Conservation (phyloP, 169 alveolate genomes). For the Amoebophrya sp. region DNA sequence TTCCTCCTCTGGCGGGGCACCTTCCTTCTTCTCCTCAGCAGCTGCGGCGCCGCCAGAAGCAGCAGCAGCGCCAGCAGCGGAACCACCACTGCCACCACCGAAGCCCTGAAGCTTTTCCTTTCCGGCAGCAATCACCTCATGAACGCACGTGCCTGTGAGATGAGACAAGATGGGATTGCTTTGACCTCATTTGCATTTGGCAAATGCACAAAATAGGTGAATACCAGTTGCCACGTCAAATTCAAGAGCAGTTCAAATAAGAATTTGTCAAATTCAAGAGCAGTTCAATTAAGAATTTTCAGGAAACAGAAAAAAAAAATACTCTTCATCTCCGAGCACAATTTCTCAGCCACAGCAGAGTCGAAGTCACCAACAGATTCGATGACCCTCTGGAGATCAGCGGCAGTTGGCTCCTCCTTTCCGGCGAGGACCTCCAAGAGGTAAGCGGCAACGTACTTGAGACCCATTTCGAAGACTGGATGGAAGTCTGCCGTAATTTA, state of each 20-base stretch:
- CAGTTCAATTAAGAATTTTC: too few relatives aligned
- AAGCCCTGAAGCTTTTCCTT: not conserved
- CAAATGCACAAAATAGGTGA: too few relatives aligned
- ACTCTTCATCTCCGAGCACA: conserved; percentile 7
- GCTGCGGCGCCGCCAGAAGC: not conserved
- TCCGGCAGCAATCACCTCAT: not conserved
- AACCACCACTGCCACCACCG: conserved; percentile 6
- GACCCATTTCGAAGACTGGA: not conserved
- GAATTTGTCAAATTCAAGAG: too few relatives aligned
- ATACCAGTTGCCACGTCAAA: too few relatives aligned
- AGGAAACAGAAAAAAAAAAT: not conserved
- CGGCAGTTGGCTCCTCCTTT: conserved; percentile 10
- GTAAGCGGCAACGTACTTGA: conserved; percentile 17
- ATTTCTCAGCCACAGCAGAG: not conserved
- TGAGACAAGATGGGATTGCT: too few relatives aligned
- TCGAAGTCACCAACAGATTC: not conserved
- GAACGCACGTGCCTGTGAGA: not conserved
- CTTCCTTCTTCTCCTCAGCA: not conserved
- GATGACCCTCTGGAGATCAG: not conserved
- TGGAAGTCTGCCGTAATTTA: not conserved
- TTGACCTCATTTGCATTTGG: too few relatives aligned
- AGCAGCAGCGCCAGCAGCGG: not conserved
- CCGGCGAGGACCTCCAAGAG: not conserved
- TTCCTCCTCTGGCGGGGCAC: not conserved
- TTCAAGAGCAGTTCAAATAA: too few relatives aligned